phyloP scores from a whole-genome alignment of 345 rosid species.

The Salix suchowensis region DNA sequence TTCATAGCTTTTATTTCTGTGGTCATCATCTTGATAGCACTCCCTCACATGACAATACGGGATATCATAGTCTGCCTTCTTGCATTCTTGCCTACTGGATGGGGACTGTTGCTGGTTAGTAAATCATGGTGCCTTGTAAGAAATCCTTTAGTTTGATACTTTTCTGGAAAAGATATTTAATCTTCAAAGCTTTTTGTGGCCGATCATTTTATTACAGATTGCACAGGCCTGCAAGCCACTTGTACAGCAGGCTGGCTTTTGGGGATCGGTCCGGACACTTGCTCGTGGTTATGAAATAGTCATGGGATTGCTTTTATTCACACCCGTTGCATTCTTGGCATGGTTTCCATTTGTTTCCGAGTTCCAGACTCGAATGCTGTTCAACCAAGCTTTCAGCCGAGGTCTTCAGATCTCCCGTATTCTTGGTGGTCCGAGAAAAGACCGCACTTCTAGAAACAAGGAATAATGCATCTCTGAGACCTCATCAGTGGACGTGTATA shows the following conservation, averaged over 20 bases:
- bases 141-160: too few species aligned
- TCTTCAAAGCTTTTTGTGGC: neutral
- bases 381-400: slow-evolving; percentile 99
- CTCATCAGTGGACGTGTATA: too few species aligned
- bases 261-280: slow-evolving; percentile 84
- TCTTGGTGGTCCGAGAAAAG: slow-evolving; percentile 90
- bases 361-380: slow-evolving; percentile 97
- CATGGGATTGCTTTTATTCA: slow-evolving; percentile 89
- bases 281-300: slow-evolving; percentile 93
- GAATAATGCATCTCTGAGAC: slow-evolving; percentile 28
- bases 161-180: neutral
- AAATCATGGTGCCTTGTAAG: too few species aligned
- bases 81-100: slow-evolving; percentile 97
- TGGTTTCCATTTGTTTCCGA: slow-evolving; percentile 99
- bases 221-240: slow-evolving; percentile 92
- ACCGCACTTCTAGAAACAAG: slow-evolving; percentile 73
- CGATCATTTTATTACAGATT: slow-evolving; percentile 37
- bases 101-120: slow-evolving; percentile 96
- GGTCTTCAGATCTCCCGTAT: slow-evolving; percentile 97
- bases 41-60: slow-evolving; percentile 74
- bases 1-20: slow-evolving; percentile 76
- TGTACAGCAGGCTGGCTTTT: slow-evolving; percentile 65
- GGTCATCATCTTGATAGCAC: slow-evolving; percentile 67
- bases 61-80: slow-evolving; percentile 87
- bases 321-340: slow-evolving; percentile 95